Percentiles rank a stretch among this genome's conserved stretches.
Conservation (phyloP, 2,329 filamentous ascomycete genomes). For the Pseudogymnoascus verrucosus region DNA sequence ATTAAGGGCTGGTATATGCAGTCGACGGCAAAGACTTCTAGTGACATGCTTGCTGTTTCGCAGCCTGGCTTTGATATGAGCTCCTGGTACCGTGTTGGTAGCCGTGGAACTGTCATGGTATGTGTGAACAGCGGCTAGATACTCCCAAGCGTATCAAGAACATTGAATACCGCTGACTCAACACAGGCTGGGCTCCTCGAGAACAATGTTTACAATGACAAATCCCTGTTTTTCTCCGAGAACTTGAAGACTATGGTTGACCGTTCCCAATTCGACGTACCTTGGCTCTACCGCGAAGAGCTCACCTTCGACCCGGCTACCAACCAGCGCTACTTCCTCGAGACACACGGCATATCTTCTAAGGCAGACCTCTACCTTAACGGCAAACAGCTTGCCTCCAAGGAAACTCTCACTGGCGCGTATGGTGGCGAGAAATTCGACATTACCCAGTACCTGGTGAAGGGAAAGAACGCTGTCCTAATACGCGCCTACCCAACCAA, state of each 20-base stretch:
- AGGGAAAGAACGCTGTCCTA: slow-evolving; percentile 41
- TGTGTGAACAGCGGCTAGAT: neutral
- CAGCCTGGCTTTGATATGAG: slow-evolving; percentile 36
- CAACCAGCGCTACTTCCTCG: slow-evolving; percentile 41
- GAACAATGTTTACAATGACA: slow-evolving; percentile 43
- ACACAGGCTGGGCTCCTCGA: slow-evolving; percentile 34
- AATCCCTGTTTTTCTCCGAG: slow-evolving; percentile 47
- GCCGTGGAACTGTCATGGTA: slow-evolving; percentile 10
- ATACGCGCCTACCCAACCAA: slow-evolving; percentile 49
- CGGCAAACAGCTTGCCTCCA: slow-evolving; percentile 42
- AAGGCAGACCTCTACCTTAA: slow-evolving; percentile 54
- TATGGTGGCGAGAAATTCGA: slow-evolving; percentile 50
- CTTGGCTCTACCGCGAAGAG: slow-evolving; percentile 53
- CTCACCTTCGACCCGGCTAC: slow-evolving; percentile 32
- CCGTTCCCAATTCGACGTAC: slow-evolving; percentile 39
- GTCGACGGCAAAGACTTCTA: slow-evolving; percentile 32
- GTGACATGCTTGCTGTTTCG: slow-evolving; percentile 34
- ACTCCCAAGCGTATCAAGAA: neutral
- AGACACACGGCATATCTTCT: slow-evolving; percentile 52
- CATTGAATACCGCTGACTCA: neutral
- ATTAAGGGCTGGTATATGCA: slow-evolving; percentile 39
- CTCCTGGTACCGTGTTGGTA: slow-evolving; percentile 17
- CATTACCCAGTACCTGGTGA: slow-evolving; percentile 36
- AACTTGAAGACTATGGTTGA: slow-evolving; percentile 37
- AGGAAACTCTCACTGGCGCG: slow-evolving; percentile 43